A percentile compares a stretch with the other conserved stretches of the same genome.
Conservation (phyloP, 2,329 filamentous ascomycete species). For the Exserohilum turcica region DNA sequence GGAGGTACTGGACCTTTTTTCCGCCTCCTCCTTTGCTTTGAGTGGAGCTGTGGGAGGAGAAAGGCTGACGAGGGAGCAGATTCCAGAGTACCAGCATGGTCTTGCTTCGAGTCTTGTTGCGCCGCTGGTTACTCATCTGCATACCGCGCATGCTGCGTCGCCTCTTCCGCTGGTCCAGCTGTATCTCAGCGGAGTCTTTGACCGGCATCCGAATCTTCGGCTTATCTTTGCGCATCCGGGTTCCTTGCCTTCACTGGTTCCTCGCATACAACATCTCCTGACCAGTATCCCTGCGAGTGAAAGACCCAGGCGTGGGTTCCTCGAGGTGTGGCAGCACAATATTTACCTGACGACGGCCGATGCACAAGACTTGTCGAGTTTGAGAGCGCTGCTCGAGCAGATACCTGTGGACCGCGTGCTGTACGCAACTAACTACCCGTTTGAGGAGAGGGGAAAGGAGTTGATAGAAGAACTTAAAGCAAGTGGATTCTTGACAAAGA, state of each 20-base stretch:
- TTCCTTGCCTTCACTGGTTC: conserved; percentile 61
- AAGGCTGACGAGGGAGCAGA: conserved; percentile 9
- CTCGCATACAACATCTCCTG: conserved; percentile 48
- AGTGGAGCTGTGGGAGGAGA: neutral
- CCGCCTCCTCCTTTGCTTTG: too few species aligned
- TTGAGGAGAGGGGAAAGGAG: conserved; percentile 55
- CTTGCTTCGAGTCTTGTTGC: conserved; percentile 17
- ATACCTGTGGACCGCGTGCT: conserved; percentile 58
- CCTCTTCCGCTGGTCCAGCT: conserved; percentile 57
- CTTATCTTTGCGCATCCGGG: conserved; percentile 60
- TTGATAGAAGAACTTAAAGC: conserved; percentile 57
- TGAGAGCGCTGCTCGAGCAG: conserved; percentile 53
- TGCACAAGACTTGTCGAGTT: conserved; percentile 56
- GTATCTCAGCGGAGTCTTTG: conserved; percentile 61
- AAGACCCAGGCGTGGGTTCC: conserved; percentile 45
- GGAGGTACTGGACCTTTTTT: conserved; percentile 16
- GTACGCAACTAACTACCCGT: conserved; percentile 65
- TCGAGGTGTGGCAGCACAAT: conserved; percentile 61
- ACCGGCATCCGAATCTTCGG: conserved; percentile 59
- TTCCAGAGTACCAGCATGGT: conserved; percentile 17
- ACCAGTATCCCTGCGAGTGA: conserved; percentile 24
- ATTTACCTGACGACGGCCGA: conserved; percentile 64
- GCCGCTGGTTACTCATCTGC: conserved; percentile 25
- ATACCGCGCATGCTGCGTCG: conserved; percentile 59
- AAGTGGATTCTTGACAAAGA: conserved; percentile 56